Base-by-base conservation (phyloP, 306 rosid species). In the Ormosia emarginata region DNA sequence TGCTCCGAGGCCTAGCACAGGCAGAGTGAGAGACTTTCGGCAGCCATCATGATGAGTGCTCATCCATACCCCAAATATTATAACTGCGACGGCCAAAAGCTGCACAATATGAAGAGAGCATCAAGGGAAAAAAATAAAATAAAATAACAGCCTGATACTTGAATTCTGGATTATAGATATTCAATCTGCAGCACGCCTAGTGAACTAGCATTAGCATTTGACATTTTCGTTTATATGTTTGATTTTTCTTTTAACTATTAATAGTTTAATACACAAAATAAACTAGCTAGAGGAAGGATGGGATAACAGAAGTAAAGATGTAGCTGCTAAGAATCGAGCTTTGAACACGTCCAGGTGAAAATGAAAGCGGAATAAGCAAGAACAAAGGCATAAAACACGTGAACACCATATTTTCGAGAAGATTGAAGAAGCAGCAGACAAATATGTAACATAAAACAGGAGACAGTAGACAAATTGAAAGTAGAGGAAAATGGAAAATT, bases 31-130 rank as follows among this genome's bases (percentile, higher is more conserved):
- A 77, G 99, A 93, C 57, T 89, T 90, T 78, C 97, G 78, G 86
- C 98, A 95, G 62, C 90, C 85, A 52, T 95, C 98, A 15, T 90
- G 96, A 82, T 90, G 97, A 69, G 89, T 81, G 82, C 92, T 92
- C 97, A 95, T 91, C 98, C 97, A 95, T 68, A 93, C 84, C 70
- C 98, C 99, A 87, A 93, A 95, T 70, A 87, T 82, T 79, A 93
- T 83, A 11, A 95, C 98, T 52, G 67, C 90, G 32, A 90, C 71
- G 62, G 98, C 92, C 68, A 93, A 86, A 79, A 95, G 85, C 99
- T 95, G 91, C 85, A 76, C 69, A 70, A 67, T 32, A 62, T 33
- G 10, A 40, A 80, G 78, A 72, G 43, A 83, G 53, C 58, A 70
- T 80, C 57, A 33, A 72, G 56, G 18, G 64, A 46, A 13, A 17